Base-by-base conservation (phyloP, 805 yeast genomes). In the Hanseniaspora clermontiae region DNA sequence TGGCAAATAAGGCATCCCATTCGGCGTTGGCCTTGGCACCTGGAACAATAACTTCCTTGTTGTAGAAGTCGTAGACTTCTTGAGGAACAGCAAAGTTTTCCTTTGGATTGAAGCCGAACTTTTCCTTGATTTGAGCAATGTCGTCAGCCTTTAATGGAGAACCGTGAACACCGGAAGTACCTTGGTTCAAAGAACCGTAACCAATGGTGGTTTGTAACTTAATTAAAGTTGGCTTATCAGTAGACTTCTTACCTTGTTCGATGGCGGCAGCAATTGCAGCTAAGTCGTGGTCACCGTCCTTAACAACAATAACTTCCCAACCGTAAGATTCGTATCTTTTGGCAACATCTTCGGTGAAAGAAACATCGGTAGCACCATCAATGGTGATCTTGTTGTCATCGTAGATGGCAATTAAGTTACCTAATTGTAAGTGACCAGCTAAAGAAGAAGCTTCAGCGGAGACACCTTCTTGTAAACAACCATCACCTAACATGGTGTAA, bases 401-500 rank as follows among this genome's bases (percentile, higher is more conserved):
- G 81, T 90, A 91, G 75, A 91, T 81, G 60, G 91, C 89, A 72
- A 91, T 88, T 76, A 91, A 81, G 77, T 90, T 90, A 71, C 86
- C 87, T 71, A 91, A 82, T 77, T 88, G 79, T 72, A 91, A 78
- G 75, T 91, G 98, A 67, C 98, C 98, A 61, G 98, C 98, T 60
- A 90, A 74, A 39, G 98, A 91, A 64, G 80, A 79, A 58, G 96
- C 93, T 78, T 91, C 98, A 59, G 93, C 81, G 60, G 96, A 79
- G 61, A 91, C 88, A 80, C 98, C 98, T 78, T 91, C 98, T 89
- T 84, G 84, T 77, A 91, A 78, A 77, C 98, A 91, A 66, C 97
- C 98, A 66, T 91, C 98, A 76, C 98, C 98, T 60, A 90, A 74
- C 76, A 91, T 82, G 64, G 73, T 72, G 74, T 82, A 91, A 61